Conservation (phyloP, 2,329 filamentous ascomycete genomes). For the Arthrinium puccinioides region DNA sequence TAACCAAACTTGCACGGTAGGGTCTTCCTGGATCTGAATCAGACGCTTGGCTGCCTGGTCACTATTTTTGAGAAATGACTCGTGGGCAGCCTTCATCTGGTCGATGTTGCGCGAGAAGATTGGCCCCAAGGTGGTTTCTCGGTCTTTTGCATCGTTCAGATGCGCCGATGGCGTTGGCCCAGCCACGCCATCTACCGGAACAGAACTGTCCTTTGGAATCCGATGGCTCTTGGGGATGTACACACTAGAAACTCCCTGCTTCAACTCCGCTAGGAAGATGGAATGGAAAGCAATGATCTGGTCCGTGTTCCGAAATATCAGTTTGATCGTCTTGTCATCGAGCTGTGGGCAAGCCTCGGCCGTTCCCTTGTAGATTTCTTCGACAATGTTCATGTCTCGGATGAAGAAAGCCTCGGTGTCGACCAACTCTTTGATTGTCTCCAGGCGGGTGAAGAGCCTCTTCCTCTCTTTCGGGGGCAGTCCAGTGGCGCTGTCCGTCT, state of each 20-base stretch:
- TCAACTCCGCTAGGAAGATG: constrained; percentile 70
- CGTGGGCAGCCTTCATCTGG: constrained; percentile 50
- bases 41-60: constrained; percentile 55
- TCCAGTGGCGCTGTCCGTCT: constrained; percentile 20
- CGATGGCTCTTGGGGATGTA: constrained; percentile 58
- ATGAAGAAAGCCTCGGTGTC: constrained; percentile 90
- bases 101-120: constrained; percentile 51
- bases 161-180: constrained; percentile 27
- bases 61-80: constrained; percentile 56
- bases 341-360: constrained; percentile 75
- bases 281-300: constrained; percentile 85
- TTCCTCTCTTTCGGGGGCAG: constrained; percentile 52
- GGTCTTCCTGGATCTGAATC: constrained; percentile 55
- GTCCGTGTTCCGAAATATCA: constrained; percentile 88
- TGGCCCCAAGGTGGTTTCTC: constrained; percentile 43
- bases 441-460: constrained; percentile 70
- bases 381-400: constrained; percentile 92
- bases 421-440: constrained; percentile 84
- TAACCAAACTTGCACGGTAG: constrained; percentile 73
- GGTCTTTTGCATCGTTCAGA: constrained; percentile 44
- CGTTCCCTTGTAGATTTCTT: constrained; percentile 96
- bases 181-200: constrained; percentile 27
- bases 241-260: constrained; percentile 69
- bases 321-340: constrained; percentile 75
- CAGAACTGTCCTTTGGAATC: constrained; percentile 33